Percentiles rank a stretch among this genome's conserved stretches.
Conservation (phyloP, 768 basidiomycete species). For the Udeniomyces megalosporus region DNA sequence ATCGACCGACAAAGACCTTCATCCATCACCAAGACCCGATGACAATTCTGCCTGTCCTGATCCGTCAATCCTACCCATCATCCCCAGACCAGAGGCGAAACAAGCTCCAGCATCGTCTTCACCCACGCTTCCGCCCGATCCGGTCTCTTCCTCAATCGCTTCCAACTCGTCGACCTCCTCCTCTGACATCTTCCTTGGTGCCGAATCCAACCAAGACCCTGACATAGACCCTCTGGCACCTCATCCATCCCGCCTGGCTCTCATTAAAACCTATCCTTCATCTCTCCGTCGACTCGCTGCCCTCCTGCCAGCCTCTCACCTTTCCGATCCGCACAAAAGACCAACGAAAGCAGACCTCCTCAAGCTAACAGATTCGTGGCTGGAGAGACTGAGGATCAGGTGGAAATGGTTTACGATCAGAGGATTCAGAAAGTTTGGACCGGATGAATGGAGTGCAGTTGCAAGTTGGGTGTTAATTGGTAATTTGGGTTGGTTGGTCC, state of each 20-base stretch:
- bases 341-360: slow-evolving; percentile 84
- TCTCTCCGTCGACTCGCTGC: slow-evolving; percentile 64
- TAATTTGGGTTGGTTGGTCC: slow-evolving; percentile 84
- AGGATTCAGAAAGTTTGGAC: slow-evolving; percentile 84
- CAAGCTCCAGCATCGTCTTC: too few species aligned
- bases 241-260: slow-evolving; percentile 1
- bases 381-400: slow-evolving; percentile 73
- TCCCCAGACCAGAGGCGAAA: too few species aligned
- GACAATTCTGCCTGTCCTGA: too few species aligned
- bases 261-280: slow-evolving; percentile 41
- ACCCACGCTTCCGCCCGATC: too few species aligned
- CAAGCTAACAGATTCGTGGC: slow-evolving; percentile 69
- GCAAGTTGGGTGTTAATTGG: slow-evolving; percentile 91
- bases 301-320: slow-evolving; percentile 49
- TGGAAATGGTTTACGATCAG: slow-evolving; percentile 96
- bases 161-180: too few species aligned
- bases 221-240: neutral
- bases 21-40: too few species aligned
- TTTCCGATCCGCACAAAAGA: slow-evolving; percentile 24
- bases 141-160: too few species aligned
- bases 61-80: too few species aligned
- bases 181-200: too few species aligned
- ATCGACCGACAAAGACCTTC: too few species aligned
- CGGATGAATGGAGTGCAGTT: slow-evolving; percentile 93
- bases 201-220: neutral